phyloP scores from a whole-genome alignment of 2,329 filamentous ascomycete genomes.

The Calonectria crousiana region DNA sequence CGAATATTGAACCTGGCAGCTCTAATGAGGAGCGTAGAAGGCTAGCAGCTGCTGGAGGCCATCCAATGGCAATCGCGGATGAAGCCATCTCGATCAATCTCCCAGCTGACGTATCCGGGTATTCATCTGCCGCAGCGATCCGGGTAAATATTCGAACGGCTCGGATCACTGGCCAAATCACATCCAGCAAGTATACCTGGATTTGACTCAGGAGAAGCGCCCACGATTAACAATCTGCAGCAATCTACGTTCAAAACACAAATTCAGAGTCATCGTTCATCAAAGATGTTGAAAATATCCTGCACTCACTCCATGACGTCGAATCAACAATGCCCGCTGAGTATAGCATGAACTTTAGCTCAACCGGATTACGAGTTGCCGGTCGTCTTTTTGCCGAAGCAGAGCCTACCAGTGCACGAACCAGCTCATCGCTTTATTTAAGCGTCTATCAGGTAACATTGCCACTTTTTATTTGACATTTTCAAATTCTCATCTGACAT shows the following conservation, averaged over 20 bases:
- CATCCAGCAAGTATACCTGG: conserved; percentile 15
- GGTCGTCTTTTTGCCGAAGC: conserved; percentile 7
- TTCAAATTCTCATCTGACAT: neutral
- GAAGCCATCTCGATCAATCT: conserved; percentile 23
- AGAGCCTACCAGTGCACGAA: conserved; percentile 20
- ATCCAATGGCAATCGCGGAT: conserved; percentile 27
- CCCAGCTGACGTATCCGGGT: conserved; percentile 25
- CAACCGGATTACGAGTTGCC: conserved; percentile 11
- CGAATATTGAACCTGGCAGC: neutral
- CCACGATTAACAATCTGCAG: neutral
- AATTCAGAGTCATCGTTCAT: conserved; percentile 24
- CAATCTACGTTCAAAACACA: conserved; percentile 30
- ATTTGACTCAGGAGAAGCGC: neutral
- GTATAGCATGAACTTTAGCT: conserved; percentile 20
- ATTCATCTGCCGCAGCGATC: conserved; percentile 28
- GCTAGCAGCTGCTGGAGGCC: conserved; percentile 30
- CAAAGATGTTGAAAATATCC: conserved; percentile 29
- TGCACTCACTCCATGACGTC: conserved; percentile 28
- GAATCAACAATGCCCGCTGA: conserved; percentile 29
- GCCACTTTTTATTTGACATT: neutral
- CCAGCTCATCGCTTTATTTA: conserved; percentile 29
- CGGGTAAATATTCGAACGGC: conserved; percentile 25
- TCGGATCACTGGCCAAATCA: conserved; percentile 30
- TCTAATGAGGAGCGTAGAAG: conserved; percentile 22
- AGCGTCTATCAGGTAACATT: conserved; percentile 23